Base-by-base conservation (phyloP, 2,329 filamentous ascomycete species). In the Claviceps citrina region DNA sequence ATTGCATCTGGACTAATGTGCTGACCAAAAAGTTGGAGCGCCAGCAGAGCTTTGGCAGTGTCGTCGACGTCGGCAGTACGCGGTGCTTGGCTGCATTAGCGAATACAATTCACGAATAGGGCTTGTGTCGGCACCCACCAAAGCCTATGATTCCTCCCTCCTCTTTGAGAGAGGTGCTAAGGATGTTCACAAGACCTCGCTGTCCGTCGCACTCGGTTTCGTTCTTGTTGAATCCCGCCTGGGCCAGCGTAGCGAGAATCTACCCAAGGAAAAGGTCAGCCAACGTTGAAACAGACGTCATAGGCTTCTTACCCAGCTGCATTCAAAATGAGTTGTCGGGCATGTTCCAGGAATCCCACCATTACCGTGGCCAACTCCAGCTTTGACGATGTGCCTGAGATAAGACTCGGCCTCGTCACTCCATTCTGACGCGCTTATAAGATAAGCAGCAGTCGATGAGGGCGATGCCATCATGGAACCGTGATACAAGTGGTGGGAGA, bases 391-490 rank as follows among this genome's bases (percentile, higher is more conserved):
- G 19, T 37, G 25, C 8, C 40, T 24, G 4, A 49, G 30, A 33
- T 49, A 51, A 4, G 36, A 34, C 35, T 49, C 46, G 4, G 46
- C 35, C 15, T 46, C 39, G n/a, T 47, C 36, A 15, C 46, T 42
- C 45, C 46, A 49, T 8, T 28, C 5, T 1, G 45, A 36, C 3
- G 34, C 4, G 10, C 46, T 10, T 31, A 49, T 47, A 18, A 51
- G 39, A 30, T 47, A 49, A 2, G 49, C 47, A 10, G 46, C 49
- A 2, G 47, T 48, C 12, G 47, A 44, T 10, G 46, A 46, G 1
- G 43, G 49, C 1, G 47, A 46, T 4, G 37, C 39, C 42, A 49
- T 39, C 47, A 51, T 46, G n/a, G 42, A 41, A 4, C 48, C 48
- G n/a, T 42, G 28, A 16, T 30, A 16, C 7, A 36, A 26, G 18